These are phyloP conservation scores for Hyaloscypha finlandica DNA, from an alignment of 495 filamentous ascomycete genomes.

Conservation along the genomic window DNA sequence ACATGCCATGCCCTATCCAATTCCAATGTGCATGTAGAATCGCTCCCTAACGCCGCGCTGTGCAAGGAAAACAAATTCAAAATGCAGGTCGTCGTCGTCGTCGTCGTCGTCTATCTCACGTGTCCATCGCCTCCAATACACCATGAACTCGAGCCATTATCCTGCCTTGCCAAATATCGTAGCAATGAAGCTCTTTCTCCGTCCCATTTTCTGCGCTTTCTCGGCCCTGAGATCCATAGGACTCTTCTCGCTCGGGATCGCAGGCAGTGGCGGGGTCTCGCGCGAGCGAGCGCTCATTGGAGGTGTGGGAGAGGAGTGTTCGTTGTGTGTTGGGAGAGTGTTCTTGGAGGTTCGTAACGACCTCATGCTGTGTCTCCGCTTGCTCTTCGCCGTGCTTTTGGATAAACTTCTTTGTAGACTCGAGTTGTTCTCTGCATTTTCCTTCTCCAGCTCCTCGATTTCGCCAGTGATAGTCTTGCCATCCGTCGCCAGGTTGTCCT, in stretches of 20 bases:
- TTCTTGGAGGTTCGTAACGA: constrained; percentile 21
- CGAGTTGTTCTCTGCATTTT: constrained; percentile 35
- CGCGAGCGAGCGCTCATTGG: constrained; percentile 32
- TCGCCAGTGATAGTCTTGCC: constrained; percentile 70
- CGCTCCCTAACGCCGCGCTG: constrained; percentile 16
- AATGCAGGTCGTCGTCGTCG: not conserved
- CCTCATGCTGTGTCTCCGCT: constrained; percentile 40
- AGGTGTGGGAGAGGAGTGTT: constrained; percentile 33
- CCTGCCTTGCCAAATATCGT: constrained; percentile 43
- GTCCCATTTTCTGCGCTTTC: constrained; percentile 42
- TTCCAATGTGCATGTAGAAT: not conserved
- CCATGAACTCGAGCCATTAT: not conserved
- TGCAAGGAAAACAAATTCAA: not conserved
- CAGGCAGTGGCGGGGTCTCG: constrained; percentile 21
- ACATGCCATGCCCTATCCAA: not conserved
- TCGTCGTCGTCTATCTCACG: not conserved
- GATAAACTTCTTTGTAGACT: constrained; percentile 18
- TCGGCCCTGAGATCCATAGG: constrained; percentile 34
- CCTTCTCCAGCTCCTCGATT: constrained; percentile 59
- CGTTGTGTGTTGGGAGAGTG: constrained; percentile 20
- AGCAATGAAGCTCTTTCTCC: constrained; percentile 54
- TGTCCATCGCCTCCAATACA: not conserved
- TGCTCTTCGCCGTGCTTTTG: constrained; percentile 19
- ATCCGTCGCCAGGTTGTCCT: constrained; percentile 71
- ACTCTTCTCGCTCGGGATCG: constrained; percentile 31